Evolutionary conservation across 1,284 basidiomycete genomes (phyloP).

Genomic region (Moesziomyces aphidis): DNA sequence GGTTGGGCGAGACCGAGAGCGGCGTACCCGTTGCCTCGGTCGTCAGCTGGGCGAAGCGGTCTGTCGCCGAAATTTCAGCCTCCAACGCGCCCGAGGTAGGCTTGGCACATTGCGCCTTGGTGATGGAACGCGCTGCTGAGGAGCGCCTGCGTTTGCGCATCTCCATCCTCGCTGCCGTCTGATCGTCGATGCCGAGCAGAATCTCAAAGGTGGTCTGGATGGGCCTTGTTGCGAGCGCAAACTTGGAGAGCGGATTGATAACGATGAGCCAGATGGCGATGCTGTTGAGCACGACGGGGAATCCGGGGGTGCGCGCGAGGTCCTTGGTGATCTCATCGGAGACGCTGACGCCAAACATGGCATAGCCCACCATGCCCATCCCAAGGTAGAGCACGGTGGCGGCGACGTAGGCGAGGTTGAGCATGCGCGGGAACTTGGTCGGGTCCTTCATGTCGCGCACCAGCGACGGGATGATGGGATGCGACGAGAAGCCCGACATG

Average conservation of each 20-base stretch:
- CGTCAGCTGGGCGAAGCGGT: background rate
- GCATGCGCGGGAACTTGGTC: slow-evolving; percentile 82
- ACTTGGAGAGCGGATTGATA: slow-evolving; percentile 80
- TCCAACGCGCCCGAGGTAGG: background rate
- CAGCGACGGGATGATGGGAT: slow-evolving; percentile 90
- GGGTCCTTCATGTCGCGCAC: slow-evolving; percentile 91
- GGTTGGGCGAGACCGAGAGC: slow-evolving; percentile 29
- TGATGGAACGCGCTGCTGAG: slow-evolving; percentile 2
- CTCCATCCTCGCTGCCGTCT: slow-evolving; percentile 23
- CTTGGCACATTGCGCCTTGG: slow-evolving; percentile 8
- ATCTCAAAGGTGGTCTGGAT: slow-evolving; percentile 62
- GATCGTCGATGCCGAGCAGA: slow-evolving; percentile 56
- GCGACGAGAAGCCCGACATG: slow-evolving; percentile 97
- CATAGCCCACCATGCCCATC: slow-evolving; percentile 86
- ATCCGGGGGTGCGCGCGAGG: slow-evolving; percentile 80
- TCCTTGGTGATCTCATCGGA: slow-evolving; percentile 88
- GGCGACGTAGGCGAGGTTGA: slow-evolving; percentile 85
- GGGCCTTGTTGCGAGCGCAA: slow-evolving; percentile 84
- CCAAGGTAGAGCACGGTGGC: slow-evolving; percentile 82
- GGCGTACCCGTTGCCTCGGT: slow-evolving; percentile 13
- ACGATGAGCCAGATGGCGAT: slow-evolving; percentile 90
- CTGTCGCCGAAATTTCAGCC: background rate
- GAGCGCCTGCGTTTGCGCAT: slow-evolving; percentile 15
- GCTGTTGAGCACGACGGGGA: slow-evolving; percentile 79
- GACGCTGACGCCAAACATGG: slow-evolving; percentile 73